Evolutionary conservation across 2,329 filamentous ascomycete species (phyloP).

Genomic region (Diaporthe caulivora): DNA sequence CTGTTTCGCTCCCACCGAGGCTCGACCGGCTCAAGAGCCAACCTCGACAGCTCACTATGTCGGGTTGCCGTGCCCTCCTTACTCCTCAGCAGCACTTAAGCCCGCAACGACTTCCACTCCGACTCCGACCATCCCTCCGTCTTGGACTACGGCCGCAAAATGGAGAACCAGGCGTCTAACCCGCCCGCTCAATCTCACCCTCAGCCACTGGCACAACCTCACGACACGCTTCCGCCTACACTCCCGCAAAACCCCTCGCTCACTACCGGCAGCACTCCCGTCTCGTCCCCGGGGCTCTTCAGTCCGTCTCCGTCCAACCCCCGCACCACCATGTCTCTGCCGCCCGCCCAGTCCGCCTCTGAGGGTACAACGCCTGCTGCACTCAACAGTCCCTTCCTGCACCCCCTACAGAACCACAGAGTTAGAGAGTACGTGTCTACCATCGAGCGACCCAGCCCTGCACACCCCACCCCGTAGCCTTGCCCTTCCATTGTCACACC

Average conservation of each 20-base stretch:
- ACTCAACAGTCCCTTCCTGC: slow-evolving; percentile 71
- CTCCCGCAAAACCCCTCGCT: slow-evolving; percentile 57
- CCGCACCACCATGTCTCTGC: slow-evolving; percentile 55
- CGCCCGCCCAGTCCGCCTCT: slow-evolving; percentile 58
- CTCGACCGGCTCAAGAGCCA: slow-evolving; percentile 33
- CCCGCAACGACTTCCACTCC: slow-evolving; percentile 30
- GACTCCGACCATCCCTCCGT: slow-evolving; percentile 17
- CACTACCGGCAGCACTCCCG: slow-evolving; percentile 68
- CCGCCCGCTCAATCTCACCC: slow-evolving; percentile 42
- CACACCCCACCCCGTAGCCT: no score
- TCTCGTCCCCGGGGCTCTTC: slow-evolving; percentile 73
- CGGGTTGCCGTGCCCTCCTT: slow-evolving; percentile 34
- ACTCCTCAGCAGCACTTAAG: slow-evolving; percentile 25
- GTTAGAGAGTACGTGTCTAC: slow-evolving; percentile 78
- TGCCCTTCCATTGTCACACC: neutral
- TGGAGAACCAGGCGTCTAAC: slow-evolving; percentile 47
- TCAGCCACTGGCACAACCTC: slow-evolving; percentile 44
- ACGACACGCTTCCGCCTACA: slow-evolving; percentile 49
- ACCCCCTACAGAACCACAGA: slow-evolving; percentile 78
- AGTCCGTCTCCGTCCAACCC: slow-evolving; percentile 63
- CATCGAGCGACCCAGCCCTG: neutral
- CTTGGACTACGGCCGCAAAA: slow-evolving; percentile 40
- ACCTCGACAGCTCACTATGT: slow-evolving; percentile 39
- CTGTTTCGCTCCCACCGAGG: slow-evolving; percentile 19
- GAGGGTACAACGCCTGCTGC: slow-evolving; percentile 67